Conservation (phyloP, 345 rosid genomes). For the Eucalyptus melliodora region DNA sequence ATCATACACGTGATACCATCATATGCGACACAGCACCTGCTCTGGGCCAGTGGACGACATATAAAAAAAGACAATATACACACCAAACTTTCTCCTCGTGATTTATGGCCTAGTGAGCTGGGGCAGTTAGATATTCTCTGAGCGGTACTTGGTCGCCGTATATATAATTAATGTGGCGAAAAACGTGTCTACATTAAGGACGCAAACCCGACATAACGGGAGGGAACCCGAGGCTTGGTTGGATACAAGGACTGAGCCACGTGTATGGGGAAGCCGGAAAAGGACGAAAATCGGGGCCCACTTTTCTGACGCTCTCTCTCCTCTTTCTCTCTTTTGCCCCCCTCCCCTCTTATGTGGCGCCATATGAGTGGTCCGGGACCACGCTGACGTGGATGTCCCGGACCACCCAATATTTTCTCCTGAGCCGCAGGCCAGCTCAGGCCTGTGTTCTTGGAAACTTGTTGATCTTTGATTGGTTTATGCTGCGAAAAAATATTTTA, state of each 20-base stretch:
- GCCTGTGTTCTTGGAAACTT: not conserved
- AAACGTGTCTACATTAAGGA: not conserved
- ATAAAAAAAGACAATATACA: not conserved
- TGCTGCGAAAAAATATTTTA: not conserved
- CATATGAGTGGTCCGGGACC: no score
- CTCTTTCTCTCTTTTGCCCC: no score
- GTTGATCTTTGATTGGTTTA: not conserved
- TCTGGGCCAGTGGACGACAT: not conserved
- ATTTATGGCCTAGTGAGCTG: not conserved
- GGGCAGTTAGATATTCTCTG: not conserved
- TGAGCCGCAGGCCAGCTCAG: not conserved
- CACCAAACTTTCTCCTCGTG: not conserved
- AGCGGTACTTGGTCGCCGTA: not conserved
- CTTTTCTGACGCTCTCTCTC: no score
- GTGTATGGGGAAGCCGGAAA: no score
- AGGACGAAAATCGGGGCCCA: no score
- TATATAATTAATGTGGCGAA: not conserved
- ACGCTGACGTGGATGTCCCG: no score
- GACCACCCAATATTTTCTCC: no score
- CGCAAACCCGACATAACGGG: not conserved
- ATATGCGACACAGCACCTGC: not conserved
- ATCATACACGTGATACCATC: not conserved
- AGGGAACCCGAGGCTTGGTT: not conserved
- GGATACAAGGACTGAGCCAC: not conserved
- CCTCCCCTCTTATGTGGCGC: no score